Conservation (phyloP, 2,329 filamentous ascomycete genomes). For the Zymoseptoria ardabiliae region DNA sequence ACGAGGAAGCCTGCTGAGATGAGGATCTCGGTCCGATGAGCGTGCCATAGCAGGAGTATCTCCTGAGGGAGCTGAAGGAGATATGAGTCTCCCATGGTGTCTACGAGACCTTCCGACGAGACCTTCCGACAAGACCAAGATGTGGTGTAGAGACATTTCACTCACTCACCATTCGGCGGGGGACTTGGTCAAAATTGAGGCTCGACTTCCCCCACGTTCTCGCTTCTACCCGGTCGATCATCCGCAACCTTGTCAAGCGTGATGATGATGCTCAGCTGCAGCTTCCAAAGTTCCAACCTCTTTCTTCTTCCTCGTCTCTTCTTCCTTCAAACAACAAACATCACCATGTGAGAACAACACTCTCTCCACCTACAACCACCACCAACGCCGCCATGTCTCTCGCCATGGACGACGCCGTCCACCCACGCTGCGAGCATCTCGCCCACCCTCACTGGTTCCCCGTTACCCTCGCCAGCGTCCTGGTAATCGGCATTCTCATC, state of each 20-base stretch:
- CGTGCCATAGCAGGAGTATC: conserved; percentile 28
- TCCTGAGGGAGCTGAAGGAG: conserved; percentile 21
- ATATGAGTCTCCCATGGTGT: neutral
- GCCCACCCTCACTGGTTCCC: conserved; percentile 22
- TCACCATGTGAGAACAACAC: neutral
- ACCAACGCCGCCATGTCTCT: conserved; percentile 6
- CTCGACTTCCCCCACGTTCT: neutral
- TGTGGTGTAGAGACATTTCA: neutral
- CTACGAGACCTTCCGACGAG: too few species aligned
- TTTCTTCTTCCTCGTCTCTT: neutral
- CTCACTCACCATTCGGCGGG: neutral
- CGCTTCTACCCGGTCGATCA: neutral
- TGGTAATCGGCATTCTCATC: conserved; percentile 78
- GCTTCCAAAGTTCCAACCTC: neutral
- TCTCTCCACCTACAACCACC: neutral
- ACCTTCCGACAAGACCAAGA: neutral
- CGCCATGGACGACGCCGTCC: neutral
- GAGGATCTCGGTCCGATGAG: conserved; percentile 24
- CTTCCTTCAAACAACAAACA: neutral
- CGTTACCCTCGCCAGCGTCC: conserved; percentile 42
- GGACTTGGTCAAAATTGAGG: neutral
- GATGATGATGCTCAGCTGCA: neutral
- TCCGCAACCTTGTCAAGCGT: neutral
- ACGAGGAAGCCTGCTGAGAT: conserved; percentile 25
- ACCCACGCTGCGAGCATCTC: conserved; percentile 23